Percentiles rank a stretch among this genome's conserved stretches.
These are phyloP conservation scores for Keithomyces neogunnii DNA, from an alignment of 2,329 filamentous ascomycete species.

Conservation along the genomic window DNA sequence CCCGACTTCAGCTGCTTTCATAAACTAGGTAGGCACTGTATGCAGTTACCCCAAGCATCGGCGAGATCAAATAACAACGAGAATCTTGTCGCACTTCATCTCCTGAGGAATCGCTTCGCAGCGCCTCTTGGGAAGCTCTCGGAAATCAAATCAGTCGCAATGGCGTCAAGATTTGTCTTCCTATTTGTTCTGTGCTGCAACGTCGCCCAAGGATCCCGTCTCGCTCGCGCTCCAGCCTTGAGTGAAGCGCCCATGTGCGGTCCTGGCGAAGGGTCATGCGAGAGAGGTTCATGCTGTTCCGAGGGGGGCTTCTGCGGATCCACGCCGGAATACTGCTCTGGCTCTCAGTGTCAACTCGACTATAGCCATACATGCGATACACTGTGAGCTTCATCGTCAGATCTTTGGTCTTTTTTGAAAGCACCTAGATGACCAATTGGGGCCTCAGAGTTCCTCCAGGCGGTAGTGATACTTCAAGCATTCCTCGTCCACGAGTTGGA, in stretches of 20 bases:
- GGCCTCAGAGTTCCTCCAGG: constrained; percentile 20
- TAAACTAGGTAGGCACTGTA: no score
- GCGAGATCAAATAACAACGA: no score
- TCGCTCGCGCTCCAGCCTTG: background rate
- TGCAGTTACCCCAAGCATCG: no score
- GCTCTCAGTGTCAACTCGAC: constrained; percentile 29
- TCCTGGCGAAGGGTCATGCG: constrained; percentile 25
- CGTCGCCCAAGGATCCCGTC: background rate
- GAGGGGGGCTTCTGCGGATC: constrained; percentile 29
- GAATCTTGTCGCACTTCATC: no score
- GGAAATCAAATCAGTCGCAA: background rate
- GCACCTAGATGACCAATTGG: background rate
- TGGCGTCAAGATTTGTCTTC: background rate
- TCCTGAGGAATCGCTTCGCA: no score
- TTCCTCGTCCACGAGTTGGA: constrained; percentile 23
- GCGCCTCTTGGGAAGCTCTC: background rate
- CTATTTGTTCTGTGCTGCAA: background rate
- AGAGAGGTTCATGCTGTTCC: constrained; percentile 26
- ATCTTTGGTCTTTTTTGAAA: background rate
- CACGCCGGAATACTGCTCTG: constrained; percentile 23
- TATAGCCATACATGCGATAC: constrained; percentile 33
- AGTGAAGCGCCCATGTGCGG: constrained; percentile 17
- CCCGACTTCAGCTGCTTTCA: no score
- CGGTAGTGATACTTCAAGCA: constrained; percentile 21
- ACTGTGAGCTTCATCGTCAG: constrained; percentile 22